Evolutionary conservation across 2,329 filamentous ascomycete genomes (phyloP).

Genomic region (Alternaria sp.): DNA sequence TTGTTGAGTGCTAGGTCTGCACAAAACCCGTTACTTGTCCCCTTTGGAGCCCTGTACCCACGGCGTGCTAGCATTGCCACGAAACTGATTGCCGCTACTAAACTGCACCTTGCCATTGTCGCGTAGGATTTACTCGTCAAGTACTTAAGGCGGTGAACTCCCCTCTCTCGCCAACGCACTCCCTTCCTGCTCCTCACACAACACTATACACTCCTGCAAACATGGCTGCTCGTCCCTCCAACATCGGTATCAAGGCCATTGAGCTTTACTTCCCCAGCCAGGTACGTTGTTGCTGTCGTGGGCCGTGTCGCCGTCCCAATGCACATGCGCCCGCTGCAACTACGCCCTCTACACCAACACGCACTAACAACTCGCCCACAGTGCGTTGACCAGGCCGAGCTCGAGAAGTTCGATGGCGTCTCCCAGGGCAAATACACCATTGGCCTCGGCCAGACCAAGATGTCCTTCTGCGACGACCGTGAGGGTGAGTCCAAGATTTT

Average conservation of each 20-base stretch:
- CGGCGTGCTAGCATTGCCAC: conserved; percentile 38
- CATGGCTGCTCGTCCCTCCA: conserved; percentile 56
- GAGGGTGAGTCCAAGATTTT: conserved; percentile 50
- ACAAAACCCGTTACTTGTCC: conserved; percentile 33
- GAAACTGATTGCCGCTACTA: conserved; percentile 39
- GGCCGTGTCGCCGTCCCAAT: not conserved
- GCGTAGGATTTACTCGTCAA: conserved; percentile 22
- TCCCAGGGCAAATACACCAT: conserved; percentile 60
- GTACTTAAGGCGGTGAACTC: conserved; percentile 45
- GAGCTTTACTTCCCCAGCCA: conserved; percentile 62
- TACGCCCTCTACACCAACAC: conserved; percentile 11
- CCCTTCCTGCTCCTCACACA: conserved; percentile 20
- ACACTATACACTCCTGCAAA: conserved; percentile 24
- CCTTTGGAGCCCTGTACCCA: conserved; percentile 21
- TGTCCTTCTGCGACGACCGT: conserved; percentile 63
- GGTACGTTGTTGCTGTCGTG: conserved; percentile 41
- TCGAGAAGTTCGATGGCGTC: conserved; percentile 63
- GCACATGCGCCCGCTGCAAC: not conserved
- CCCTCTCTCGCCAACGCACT: conserved; percentile 26
- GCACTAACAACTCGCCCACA: conserved; percentile 35
- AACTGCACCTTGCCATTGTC: conserved; percentile 46
- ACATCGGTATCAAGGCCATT: conserved; percentile 62
- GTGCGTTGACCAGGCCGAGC: conserved; percentile 61
- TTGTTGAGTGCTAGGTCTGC: conserved; percentile 35
- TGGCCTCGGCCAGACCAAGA: conserved; percentile 61